A percentile compares a stretch with the other conserved stretches of the same genome.
These are phyloP conservation scores for Geranium brycei DNA, from an alignment of 345 rosid species.

Conservation along the genomic window DNA sequence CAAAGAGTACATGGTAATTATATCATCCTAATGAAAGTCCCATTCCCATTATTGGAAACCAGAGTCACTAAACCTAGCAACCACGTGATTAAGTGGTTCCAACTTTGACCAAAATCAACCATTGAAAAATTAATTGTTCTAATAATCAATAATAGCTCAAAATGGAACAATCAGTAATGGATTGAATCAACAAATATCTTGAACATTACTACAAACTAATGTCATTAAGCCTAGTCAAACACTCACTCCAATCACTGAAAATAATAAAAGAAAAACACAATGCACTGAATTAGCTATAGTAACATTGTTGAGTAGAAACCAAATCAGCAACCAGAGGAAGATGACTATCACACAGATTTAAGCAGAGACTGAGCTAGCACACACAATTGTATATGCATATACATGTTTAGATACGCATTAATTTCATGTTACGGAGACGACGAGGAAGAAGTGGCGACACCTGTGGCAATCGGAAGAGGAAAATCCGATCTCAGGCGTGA, in stretches of 20 bases:
- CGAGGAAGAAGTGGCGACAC: conserved; percentile 1
- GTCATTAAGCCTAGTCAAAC: not conserved
- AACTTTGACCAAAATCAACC: too few species aligned
- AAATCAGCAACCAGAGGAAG: not conserved
- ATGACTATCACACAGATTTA: not conserved
- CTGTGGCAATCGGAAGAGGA: conserved; percentile 3
- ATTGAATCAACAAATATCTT: not conserved
- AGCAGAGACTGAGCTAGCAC: not conserved
- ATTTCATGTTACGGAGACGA: not conserved
- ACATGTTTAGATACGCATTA: not conserved
- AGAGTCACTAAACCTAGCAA: too few species aligned
- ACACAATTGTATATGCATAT: not conserved
- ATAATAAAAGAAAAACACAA: too few species aligned
- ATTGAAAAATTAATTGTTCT: too few species aligned
- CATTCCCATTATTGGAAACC: too few species aligned
- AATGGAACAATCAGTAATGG: not conserved
- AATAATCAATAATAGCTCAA: not conserved
- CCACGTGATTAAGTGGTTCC: too few species aligned
- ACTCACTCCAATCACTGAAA: not conserved
- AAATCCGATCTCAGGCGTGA: not conserved
- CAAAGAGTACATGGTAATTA: too few species aligned
- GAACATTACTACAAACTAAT: not conserved
- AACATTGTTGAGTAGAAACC: not conserved
- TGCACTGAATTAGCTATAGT: not conserved
- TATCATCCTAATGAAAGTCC: too few species aligned